Evolutionary conservation across 352 stramenopile species (phyloP).

Genomic region (Phytophthora fragariaefolia): DNA sequence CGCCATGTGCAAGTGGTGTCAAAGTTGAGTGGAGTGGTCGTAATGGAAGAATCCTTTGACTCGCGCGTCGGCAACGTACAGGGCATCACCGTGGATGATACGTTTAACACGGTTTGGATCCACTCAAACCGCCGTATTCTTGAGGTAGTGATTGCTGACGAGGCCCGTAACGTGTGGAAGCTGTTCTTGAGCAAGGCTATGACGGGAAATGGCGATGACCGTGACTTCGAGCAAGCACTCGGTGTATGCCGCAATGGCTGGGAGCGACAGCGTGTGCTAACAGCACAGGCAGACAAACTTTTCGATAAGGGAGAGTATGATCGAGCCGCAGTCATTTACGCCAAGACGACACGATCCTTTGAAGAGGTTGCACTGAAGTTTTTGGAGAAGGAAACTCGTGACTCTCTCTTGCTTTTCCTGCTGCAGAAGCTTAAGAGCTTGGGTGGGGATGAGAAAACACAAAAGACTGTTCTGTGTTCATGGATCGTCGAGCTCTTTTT

Average conservation of each 20-base stretch:
- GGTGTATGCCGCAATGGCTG: conserved; percentile 82
- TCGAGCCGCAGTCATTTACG: conserved; percentile 89
- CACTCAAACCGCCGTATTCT: conserved; percentile 84
- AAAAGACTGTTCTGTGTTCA: conserved; percentile 92
- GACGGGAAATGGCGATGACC: conserved; percentile 63
- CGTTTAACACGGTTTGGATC: conserved; percentile 87
- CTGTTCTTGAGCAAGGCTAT: conserved; percentile 91
- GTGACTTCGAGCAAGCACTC: conserved; percentile 91
- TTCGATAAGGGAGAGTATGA: conserved; percentile 89
- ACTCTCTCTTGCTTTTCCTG: conserved; percentile 89
- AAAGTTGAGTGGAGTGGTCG: conserved; percentile 87
- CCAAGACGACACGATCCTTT: conserved; percentile 90
- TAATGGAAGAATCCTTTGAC: conserved; percentile 87
- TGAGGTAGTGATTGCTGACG: conserved; percentile 80
- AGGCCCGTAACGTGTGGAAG: conserved; percentile 94
- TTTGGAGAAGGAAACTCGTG: conserved; percentile 83
- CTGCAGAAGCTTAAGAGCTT: conserved; percentile 90
- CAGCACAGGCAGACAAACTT: conserved; percentile 90
- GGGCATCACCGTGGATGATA: conserved; percentile 73
- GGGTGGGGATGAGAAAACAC: conserved; percentile 86
- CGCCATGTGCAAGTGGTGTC: conserved; percentile 85
- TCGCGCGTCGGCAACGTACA: conserved; percentile 74
- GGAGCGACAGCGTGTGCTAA: conserved; percentile 88
- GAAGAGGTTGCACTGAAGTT: conserved; percentile 94
- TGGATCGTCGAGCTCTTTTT: conserved; percentile 95